Percentiles rank a stretch among this genome's conserved stretches.
Conservation (phyloP, 2,329 filamentous ascomycete species). For the Balansia obtecta region DNA sequence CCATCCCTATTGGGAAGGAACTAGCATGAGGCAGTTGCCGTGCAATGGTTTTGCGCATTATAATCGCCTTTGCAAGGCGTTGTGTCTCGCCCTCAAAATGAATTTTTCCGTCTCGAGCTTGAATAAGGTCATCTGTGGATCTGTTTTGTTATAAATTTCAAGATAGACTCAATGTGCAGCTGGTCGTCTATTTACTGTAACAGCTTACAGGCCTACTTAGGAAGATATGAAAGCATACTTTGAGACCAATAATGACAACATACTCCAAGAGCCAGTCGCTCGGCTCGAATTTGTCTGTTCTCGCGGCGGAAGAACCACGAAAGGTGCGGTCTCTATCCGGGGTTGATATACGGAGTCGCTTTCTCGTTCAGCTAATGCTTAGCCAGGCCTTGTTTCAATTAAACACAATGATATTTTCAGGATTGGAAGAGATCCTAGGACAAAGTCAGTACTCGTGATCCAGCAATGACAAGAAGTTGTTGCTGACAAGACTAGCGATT, state of each 20-base stretch:
- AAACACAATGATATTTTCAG: slow-evolving; percentile 20
- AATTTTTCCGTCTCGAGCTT: no score
- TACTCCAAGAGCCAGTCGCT: not conserved
- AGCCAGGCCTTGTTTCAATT: slow-evolving; percentile 16
- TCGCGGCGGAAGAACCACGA: not conserved
- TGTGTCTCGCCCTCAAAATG: not conserved
- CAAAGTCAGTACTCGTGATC: slow-evolving; percentile 18
- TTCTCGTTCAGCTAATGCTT: slow-evolving; percentile 2
- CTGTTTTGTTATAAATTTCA: not conserved
- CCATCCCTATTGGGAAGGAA: not conserved
- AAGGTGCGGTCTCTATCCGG: not conserved
- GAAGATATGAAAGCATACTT: not conserved
- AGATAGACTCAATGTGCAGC: not conserved
- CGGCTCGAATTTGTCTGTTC: slow-evolving; percentile 5
- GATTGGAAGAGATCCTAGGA: slow-evolving; percentile 22
- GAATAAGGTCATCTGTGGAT: not conserved
- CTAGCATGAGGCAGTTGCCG: not conserved
- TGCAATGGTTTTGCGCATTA: not conserved
- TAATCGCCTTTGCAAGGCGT: not conserved
- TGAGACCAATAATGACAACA: not conserved
- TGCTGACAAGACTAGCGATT: slow-evolving; percentile 16
- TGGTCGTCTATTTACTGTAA: no score
- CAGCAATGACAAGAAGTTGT: not conserved
- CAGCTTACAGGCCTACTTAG: not conserved
- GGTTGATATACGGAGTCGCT: not conserved